Conservation (phyloP, 768 basidiomycete species). For the Lentinula guzmanii region DNA sequence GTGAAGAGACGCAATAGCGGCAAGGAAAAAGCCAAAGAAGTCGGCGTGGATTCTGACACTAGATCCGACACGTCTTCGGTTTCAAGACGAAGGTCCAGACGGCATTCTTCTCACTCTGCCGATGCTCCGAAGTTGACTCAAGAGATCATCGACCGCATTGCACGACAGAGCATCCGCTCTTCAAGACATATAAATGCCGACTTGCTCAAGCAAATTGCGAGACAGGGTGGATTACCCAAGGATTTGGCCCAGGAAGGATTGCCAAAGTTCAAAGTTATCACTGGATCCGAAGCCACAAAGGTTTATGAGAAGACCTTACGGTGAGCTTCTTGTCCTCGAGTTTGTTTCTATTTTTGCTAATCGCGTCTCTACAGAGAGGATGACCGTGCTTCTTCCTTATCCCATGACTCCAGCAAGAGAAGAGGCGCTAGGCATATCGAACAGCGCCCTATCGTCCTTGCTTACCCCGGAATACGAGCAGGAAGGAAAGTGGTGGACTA, state of each 20-base stretch:
- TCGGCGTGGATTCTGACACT: background rate
- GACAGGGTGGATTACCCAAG: background rate
- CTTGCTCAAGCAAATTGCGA: slow-evolving; percentile 1
- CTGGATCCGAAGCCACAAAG: slow-evolving; percentile 3
- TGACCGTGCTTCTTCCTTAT: slow-evolving; percentile 4
- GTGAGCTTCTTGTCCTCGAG: background rate
- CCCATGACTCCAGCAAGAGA: background rate
- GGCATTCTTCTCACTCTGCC: background rate
- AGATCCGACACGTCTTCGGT: background rate
- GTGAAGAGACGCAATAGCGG: background rate
- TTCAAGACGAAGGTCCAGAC: background rate
- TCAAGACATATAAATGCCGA: slow-evolving; percentile 2
- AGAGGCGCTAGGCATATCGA: background rate
- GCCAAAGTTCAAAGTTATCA: slow-evolving; percentile 6
- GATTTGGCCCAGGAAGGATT: background rate
- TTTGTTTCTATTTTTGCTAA: background rate
- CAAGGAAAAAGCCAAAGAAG: slow-evolving; percentile 3
- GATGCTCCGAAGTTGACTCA: background rate
- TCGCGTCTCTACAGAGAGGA: slow-evolving; percentile 2
- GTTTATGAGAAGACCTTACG: slow-evolving; percentile 6
- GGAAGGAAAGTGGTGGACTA: slow-evolving; percentile 40
- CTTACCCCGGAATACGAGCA: slow-evolving; percentile 31
- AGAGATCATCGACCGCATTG: slow-evolving; percentile 3
- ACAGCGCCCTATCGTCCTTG: slow-evolving; percentile 34
- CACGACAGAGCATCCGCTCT: background rate